These are phyloP conservation scores for Fusarium sp. DNA, from an alignment of 2,329 filamentous ascomycete genomes.

Conservation along the genomic window DNA sequence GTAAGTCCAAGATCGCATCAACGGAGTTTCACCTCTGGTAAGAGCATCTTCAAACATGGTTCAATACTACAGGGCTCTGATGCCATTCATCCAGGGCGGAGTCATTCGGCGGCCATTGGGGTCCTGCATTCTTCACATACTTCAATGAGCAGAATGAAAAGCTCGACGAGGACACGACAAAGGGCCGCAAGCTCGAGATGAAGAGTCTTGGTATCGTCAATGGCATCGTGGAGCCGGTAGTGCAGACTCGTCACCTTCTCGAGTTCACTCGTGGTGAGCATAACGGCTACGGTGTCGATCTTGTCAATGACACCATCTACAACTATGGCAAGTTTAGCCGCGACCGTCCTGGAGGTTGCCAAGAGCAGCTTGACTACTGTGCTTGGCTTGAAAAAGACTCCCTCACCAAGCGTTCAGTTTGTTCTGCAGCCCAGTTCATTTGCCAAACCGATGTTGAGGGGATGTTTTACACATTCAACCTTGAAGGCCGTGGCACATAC, in stretches of 20 bases:
- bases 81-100: neutral
- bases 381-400: conserved; percentile 3
- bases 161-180: neutral
- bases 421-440: conserved; percentile 12
- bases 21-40: conserved; percentile 19
- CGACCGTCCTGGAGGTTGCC: conserved; percentile 8
- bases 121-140: conserved; percentile 20
- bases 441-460: conserved; percentile 20
- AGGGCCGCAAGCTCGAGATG: conserved; percentile 23
- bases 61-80: neutral
- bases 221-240: conserved; percentile 15
- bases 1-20: conserved; percentile 9
- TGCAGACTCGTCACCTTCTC: conserved; percentile 13
- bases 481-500: conserved; percentile 21
- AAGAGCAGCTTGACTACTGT: conserved; percentile 16
- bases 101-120: conserved; percentile 24
- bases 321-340: conserved; percentile 11
- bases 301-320: conserved; percentile 25
- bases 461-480: conserved; percentile 12
- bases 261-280: conserved; percentile 16
- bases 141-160: conserved; percentile 18
- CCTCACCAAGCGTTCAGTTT: conserved; percentile 4
- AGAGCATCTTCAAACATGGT: neutral
- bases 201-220: conserved; percentile 25
- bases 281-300: conserved; percentile 18